Evolutionary conservation across 805 yeast species (phyloP).

Genomic region (Candida cerambycidarum): DNA sequence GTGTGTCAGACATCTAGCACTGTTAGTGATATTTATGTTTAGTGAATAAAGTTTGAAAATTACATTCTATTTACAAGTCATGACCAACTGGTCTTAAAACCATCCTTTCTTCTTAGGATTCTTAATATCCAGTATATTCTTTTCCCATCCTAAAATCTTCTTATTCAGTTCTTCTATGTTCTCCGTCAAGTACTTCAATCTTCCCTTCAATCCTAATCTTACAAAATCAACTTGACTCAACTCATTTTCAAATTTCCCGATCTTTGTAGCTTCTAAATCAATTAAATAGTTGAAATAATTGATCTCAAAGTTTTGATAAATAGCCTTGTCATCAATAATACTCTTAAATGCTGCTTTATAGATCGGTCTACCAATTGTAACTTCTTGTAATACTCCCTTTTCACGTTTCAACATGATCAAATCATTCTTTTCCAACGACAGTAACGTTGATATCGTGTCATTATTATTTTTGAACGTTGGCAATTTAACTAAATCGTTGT

Average conservation of each 20-base stretch:
- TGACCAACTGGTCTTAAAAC: no score
- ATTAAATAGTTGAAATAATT: conserved; percentile 56
- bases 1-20: no score
- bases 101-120: conserved; percentile 9
- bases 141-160: conserved; percentile 34
- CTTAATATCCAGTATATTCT: conserved; percentile 23
- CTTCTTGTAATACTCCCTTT: conserved; percentile 67
- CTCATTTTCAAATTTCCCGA: conserved; percentile 70
- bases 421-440: conserved; percentile 77
- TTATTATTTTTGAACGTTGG: conserved; percentile 63
- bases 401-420: conserved; percentile 69
- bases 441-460: conserved; percentile 46
- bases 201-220: conserved; percentile 50
- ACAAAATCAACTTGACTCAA: conserved; percentile 49
- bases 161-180: conserved; percentile 65
- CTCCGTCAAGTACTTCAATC: conserved; percentile 64
- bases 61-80: conserved; percentile 10
- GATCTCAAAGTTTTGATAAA: conserved; percentile 63
- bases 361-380: conserved; percentile 82
- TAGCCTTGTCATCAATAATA: conserved; percentile 55
- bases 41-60: not conserved
- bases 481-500: conserved; percentile 51
- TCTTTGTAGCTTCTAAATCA: conserved; percentile 58
- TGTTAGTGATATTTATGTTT: no score
- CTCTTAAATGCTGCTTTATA: conserved; percentile 75